Base-by-base conservation (phyloP, 2,329 filamentous ascomycete species). In the Penicillium digitatum region DNA sequence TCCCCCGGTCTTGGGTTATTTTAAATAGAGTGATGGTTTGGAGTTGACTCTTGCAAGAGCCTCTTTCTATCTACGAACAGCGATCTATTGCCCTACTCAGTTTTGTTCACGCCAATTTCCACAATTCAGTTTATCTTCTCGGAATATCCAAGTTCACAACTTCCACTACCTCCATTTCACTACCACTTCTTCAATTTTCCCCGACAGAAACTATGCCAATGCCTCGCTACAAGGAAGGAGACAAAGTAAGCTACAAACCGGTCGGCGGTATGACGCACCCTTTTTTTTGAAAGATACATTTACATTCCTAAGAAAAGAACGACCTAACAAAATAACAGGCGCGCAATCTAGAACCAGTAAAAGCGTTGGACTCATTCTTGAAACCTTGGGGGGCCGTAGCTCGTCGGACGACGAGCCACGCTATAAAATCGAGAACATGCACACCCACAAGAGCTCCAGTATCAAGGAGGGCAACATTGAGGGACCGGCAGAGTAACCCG, bases 221-320 rank as follows among this genome's bases (percentile, higher is more conserved):
- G 68, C 65, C 62, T 58, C 55, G 62, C 16, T 75, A 63, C 60
- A 61, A 61, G 12, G 54, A 66, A 44, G 74, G 74, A 52, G 62
- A 75, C 40, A 65, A 62, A 20, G 74, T 76, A 46, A 68, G 64
- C 45, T 76, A 76, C 61, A 75, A 74, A 59, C 74, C 74, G 24
- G 72, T 76, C 20, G 73, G 74, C 39, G 74, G 74, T 76, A 64
- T 54, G 63, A 35, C 44, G 11, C 32, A 9, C 26, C 16, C 22
- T 22, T 14, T 44, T 46, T 26, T 52, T 46, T 54, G 48, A 52
- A 27, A 44, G 20, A 34, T 16, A 51, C 26, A 46, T 3, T 5
- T 11, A 31, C 35, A 18, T 12, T 2, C 22, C 6, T 3, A 6
- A 26, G 24, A 50, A 20, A 34, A 22, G 22, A 46, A 12, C 3